Base-by-base conservation (phyloP, 257 asterid species). In the Primulina huaijiensis region DNA sequence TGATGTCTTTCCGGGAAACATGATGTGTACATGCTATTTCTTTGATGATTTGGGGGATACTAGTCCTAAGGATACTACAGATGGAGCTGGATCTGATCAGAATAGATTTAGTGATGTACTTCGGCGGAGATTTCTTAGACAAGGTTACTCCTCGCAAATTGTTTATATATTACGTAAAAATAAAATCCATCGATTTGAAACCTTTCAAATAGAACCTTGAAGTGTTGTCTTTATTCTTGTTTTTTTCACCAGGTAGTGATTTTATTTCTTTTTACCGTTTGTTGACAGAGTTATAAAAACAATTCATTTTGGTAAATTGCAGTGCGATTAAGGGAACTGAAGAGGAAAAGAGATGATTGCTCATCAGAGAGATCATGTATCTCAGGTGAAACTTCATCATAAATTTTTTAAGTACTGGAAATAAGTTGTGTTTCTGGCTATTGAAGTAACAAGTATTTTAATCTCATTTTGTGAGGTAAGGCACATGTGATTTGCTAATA, bases 11-110 rank as follows among this genome's bases (percentile, higher is more conserved):
- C 97, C 97, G 16, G 85, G 78, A 77, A 77, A 74, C 71, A 86
- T 83, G 53, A 74, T 87, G 33, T 94, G 99, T 88, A 94, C 86
- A 72, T 94, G 99, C 88, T 89, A 88, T 81, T 94, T 91, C 90
- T 91, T 82, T 65, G 90, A 90, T 81, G 75, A 80, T 79, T 73
- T 88, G 88, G 95, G 95, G 70, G 75, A 78, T 62, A 76, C 74
- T 40, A 83, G 85, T 75, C 79, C 83, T 68, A 73, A 25, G 46
- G 69, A 37, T 46, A 61, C 64, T 16, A 75, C 59, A 33, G 76
- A 74, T 66, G 72, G 77, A 33, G 68, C 76, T 60, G 86, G 77
- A 70, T 72, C 79, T 65, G 80, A 83, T 57, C 76, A 73, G 73
- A 62, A 73, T 67, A 82, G 86, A 69, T 77, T 75, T 63, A 77